Evolutionary conservation across 2,329 filamentous ascomycete species (phyloP).

Genomic region (Pyrenochaeta sp.): DNA sequence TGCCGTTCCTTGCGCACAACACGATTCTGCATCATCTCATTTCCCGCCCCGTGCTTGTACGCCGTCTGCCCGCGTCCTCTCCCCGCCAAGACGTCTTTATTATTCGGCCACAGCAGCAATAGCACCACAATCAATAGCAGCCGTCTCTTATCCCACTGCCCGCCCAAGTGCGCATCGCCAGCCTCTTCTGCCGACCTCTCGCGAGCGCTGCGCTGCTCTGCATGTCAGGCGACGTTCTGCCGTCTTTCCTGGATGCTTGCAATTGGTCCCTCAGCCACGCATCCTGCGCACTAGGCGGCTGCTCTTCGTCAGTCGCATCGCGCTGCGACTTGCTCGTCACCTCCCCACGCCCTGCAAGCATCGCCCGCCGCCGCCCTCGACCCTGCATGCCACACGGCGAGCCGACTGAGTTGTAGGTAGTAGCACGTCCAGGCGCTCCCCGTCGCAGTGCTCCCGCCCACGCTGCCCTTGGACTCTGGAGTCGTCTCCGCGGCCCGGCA

Average conservation of each 20-base stretch:
- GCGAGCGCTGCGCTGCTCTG: constrained; percentile 13
- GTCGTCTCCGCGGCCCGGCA: constrained; percentile 15
- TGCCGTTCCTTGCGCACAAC: too few relatives aligned
- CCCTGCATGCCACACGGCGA: constrained; percentile 37
- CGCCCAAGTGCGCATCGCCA: constrained; percentile 14
- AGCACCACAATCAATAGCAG: constrained; percentile 9
- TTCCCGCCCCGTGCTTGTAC: constrained; percentile 12
- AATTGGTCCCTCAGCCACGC: constrained; percentile 35
- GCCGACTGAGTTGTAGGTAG: too few relatives aligned
- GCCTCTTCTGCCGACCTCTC: constrained; percentile 12
- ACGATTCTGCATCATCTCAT: constrained; percentile 18
- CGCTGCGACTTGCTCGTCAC: constrained; percentile 17
- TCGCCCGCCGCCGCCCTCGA: constrained; percentile 31
- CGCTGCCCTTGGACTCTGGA: constrained; percentile 10
- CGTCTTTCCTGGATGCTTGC: constrained; percentile 27
- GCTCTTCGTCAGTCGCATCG: constrained; percentile 28
- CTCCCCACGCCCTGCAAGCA: constrained; percentile 26
- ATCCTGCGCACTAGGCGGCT: constrained; percentile 26
- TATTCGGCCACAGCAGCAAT: constrained; percentile 27
- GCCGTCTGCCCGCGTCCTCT: constrained; percentile 11
- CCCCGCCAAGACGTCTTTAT: constrained; percentile 32
- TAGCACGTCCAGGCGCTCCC: constrained; percentile 21
- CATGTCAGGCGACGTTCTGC: constrained; percentile 34
- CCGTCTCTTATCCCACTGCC: constrained; percentile 2
- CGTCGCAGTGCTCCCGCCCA: constrained; percentile 16